Base-by-base conservation (phyloP, 78 protist species). In the Guillardia theta region DNA sequence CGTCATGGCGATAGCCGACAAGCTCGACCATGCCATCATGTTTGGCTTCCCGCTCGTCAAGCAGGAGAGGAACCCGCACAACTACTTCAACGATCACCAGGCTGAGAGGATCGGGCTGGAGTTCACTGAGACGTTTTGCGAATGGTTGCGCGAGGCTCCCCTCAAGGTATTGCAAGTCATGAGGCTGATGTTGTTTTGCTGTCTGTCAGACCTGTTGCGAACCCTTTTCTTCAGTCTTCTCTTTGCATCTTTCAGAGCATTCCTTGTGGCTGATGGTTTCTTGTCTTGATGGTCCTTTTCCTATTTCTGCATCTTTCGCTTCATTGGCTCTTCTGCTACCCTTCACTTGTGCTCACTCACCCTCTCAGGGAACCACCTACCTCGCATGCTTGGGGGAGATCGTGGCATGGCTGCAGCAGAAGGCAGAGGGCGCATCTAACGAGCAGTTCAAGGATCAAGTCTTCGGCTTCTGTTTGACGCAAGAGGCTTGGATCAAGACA, bases 31-130 rank as follows among this genome's bases (percentile, higher is more conserved):
- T 64, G 93, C 93, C 44, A 30, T 46, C 62, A 30, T 27, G 47
- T 88, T 48, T 41, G 93, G 93, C 54, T 88, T 88, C 64, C 93
- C 93, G 21, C 33, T 88, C 6, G 93, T 88, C 76, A 45, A 48
- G 44, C 93, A 88, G 93, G 93, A 88, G 41, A 54, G 93, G 9
- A 88, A 88, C 93, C 93, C 93, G 93, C 93, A 88, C 93, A 88
- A 88, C 93, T 88, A 88, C 64, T 88, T 88, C 93, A 48, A 48
- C 9, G 93, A 88, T 41, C 93, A 88, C 93, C 37, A 43, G 64
- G 93, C 36, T 6, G 93, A 88, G 93, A 54, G 93, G n/a, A 41
- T 88, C 30, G 93, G 83, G 9, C 22, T 70, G 83, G 83, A 70
- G 83, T 33, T 36, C 41, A 33, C 83, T 36, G 83, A 70, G 6